Conservation (phyloP, 148 eudicot genomes). For the Vaccinium myrtillus region DNA sequence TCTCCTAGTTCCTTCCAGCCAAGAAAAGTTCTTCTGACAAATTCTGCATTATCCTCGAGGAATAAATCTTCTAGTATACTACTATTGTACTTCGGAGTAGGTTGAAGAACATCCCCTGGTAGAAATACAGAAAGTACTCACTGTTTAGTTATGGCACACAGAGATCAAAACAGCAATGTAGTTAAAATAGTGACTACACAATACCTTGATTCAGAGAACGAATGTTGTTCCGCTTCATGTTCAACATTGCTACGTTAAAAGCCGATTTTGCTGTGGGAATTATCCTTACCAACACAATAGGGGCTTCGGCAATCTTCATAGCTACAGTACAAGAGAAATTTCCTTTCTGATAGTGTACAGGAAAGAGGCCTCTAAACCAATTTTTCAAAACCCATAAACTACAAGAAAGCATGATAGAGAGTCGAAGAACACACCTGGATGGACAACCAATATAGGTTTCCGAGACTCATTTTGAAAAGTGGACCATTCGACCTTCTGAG, state of each 20-base stretch:
- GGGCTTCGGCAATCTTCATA: conserved; percentile 33
- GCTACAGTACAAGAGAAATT: conserved; percentile 33
- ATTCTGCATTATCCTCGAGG: conserved; percentile 60
- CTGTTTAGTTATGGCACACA: conserved; percentile 1
- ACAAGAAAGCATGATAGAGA: not conserved
- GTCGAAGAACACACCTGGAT: conserved; percentile 55
- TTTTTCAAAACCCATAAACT: not conserved
- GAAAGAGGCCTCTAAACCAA: not conserved
- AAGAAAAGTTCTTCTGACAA: conserved; percentile 46
- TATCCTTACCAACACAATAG: conserved; percentile 54
- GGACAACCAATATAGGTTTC: conserved; percentile 71
- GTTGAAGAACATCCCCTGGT: conserved; percentile 45
- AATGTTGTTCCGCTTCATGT: conserved; percentile 60
- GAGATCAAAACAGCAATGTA: conserved; percentile 3
- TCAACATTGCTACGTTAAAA: conserved; percentile 61
- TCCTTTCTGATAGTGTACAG: not conserved
- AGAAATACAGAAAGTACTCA: conserved; percentile 11
- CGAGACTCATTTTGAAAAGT: conserved; percentile 85
- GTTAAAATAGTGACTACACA: not conserved
- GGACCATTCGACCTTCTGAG: conserved; percentile 63
- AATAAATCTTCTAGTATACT: conserved; percentile 91
- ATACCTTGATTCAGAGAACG: conserved; percentile 71
- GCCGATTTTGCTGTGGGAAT: conserved; percentile 71
- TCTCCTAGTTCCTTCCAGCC: conserved; percentile 79
- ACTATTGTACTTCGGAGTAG: conserved; percentile 78